Base-by-base conservation (phyloP, 768 basidiomycete species). In the Fomitopsis serialis region DNA sequence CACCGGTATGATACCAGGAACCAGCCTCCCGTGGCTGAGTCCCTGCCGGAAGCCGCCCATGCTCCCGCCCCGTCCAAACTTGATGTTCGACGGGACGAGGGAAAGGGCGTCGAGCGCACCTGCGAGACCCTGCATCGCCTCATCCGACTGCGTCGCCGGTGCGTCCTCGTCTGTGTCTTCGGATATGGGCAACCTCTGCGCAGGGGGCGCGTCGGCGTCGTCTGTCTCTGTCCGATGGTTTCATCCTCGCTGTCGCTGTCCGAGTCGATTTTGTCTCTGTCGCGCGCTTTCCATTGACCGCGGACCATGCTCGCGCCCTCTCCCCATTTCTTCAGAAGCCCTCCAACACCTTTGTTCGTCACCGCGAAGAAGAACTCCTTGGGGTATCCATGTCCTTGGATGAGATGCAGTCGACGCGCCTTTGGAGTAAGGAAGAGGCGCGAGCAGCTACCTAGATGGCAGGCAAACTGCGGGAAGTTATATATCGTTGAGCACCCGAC, bases 361-460 rank as follows among this genome's bases (percentile, higher is more conserved):
- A 96, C 86, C 19, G 88, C 81, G 66, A 95, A 96, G 70, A 92
- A 95, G 68, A 87, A 96, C 63, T 93, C 82, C 64, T 90, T 90
- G 4, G 92, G 92, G 64, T 87, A 96, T 48, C 77, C 81, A 61
- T 96, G 93, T 13, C 75, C 80, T 60, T 85, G 77, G 44, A 95
- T 89, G 49, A 96, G 78, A 71, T 95, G 93, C 42, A 89, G 73
- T 22, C 93, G 74, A 17, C 93, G 78, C 15, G 80, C 70, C 68
- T 89, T 92, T 0, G 92, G 93, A 1, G 80, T 85, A 8, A 70
- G 63, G 66, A 93, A 95, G 11, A 75, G 60, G 50, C 80, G 77
- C 37, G 76, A 61, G 68, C 87, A 87, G 2, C 75, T 70, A 11
- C 70, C 63, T 57, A 92, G 70, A 67, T 89, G 85, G 60, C 93